Percentiles rank a stretch among this genome's conserved stretches.
These are phyloP conservation scores for Ammopiptanthus mongolicus DNA, from an alignment of 306 rosid genomes.

Conservation along the genomic window DNA sequence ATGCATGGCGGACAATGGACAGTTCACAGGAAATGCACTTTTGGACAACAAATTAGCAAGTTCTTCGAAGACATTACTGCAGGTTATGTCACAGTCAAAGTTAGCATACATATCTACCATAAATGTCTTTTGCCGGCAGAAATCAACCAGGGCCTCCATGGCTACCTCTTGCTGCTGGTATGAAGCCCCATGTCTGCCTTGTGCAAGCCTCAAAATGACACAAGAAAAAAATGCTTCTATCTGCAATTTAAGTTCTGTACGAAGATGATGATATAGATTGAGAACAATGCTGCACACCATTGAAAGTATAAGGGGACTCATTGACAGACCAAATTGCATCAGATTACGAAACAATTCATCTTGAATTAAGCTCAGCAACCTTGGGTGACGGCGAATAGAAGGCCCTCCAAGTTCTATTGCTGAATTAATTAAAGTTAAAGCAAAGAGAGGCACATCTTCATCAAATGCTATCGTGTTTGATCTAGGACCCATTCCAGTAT, in stretches of 20 bases:
- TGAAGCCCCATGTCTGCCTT: slow-evolving; percentile 78
- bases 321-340: slow-evolving; percentile 87
- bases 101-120: slow-evolving; percentile 94
- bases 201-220: slow-evolving; percentile 84
- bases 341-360: slow-evolving; percentile 82
- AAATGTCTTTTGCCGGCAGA: slow-evolving; percentile 84
- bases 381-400: slow-evolving; percentile 74
- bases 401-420: slow-evolving; percentile 94
- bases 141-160: slow-evolving; percentile 92
- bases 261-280: slow-evolving; percentile 74
- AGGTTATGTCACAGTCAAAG: slow-evolving; percentile 91
- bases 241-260: slow-evolving; percentile 75
- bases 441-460: slow-evolving; percentile 95
- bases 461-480: slow-evolving; percentile 81
- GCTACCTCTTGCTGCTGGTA: slow-evolving; percentile 96
- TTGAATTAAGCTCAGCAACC: slow-evolving; percentile 69
- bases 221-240: slow-evolving; percentile 89
- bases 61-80: slow-evolving; percentile 94
- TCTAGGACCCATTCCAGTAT: slow-evolving; percentile 63
- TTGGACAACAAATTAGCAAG: slow-evolving; percentile 78
- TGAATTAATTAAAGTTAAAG: slow-evolving; percentile 78
- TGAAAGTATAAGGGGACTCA: slow-evolving; percentile 79
- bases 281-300: slow-evolving; percentile 81
- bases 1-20: slow-evolving; percentile 85
- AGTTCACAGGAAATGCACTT: slow-evolving; percentile 90